Evolutionary conservation across 345 rosid species (phyloP), one percentile per base, ranked within the genome.

Genomic region (Lepidium sativum): DNA sequence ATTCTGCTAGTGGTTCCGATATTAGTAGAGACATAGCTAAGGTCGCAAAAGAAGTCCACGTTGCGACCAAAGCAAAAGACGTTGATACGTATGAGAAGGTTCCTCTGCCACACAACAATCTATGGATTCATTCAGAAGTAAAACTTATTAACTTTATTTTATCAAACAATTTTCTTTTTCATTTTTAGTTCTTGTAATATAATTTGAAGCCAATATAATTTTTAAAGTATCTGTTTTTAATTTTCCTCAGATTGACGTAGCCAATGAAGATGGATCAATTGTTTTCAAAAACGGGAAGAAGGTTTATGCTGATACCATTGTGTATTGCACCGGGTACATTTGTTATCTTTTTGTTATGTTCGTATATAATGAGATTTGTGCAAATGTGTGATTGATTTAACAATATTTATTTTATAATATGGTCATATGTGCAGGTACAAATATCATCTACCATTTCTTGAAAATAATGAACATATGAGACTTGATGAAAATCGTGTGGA

Each of bases 71-170:
- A 78, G 71, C 80, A 21, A 71, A 63, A 70, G 68, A 53, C 4
- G 67, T 71, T 34, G 81, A 65, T 48, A 80, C 81, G 54, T 76
- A 67, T 50, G 76, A 68, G 25, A 53, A 69, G 66, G 76, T 53
- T 55, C 74, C 71, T 23, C 81, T 81, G 29, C 77, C 60, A 43
- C 58, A 10, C 0, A 49, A 81, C 67, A 87, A 86, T 41, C 52
- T 84, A 12, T 82, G 91, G 89, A 56, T 76, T 56, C 96, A 87
- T 75, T 86, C 97, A 16, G 80, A 81, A 96, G 97, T 86, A 80
- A 20, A 20, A 1, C 21, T 20, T 2, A 20, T 2, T 1, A 20
- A 20, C 21, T 20, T 20, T 20, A 20, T 20, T 20, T 20, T 20
- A 20, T 20, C 21, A 20, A 20, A 20, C 21, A 20, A 2, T 20